Evolutionary conservation across 2,329 filamentous ascomycete species (phyloP), one percentile per base, ranked within the genome.

Genomic region (Dactylellina drechsleri): DNA sequence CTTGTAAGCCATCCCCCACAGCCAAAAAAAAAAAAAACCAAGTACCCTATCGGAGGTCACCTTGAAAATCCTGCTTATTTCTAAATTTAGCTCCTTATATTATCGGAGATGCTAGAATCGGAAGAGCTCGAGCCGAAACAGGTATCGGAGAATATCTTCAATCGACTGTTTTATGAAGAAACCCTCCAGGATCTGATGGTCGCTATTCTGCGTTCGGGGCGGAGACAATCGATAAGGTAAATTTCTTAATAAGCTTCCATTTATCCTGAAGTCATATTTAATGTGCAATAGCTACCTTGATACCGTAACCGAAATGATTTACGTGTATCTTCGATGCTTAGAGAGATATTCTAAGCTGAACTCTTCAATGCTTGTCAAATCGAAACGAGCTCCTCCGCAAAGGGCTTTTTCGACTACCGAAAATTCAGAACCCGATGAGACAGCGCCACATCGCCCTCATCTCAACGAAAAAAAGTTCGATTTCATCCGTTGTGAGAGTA

Each of bases 131-230:
- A 97, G n/a, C 92, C 99, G 78, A 91, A 96, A 80, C 95, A 98
- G 79, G 98, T 99, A 81, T 94, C 95, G 0, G 94, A 99, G 81
- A 99, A 99, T 79, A 97, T 96, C 12, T 88, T 97, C 61, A 96
- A 91, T 79, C 92, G 94, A 76, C 92, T 99, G n/a, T 99, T 99
- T 81, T 99, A 99, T 83, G 95, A 99, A 82, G 93, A 98, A 80
- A 88, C 92, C 0, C 97, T 93, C 0, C 93, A 99, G 80, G 94
- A 99, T 76, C 87, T 91, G 23, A 87, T 99, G 60, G 87, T 94
- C 31, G 87, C 89, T 72, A 91, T 97, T 62, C 85, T 94, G 0
- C 87, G 90, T 77, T 90, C 87, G n/a, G 98, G 96, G 83, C 96
- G 96, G 78, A 92, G 94, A 74, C 95, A 98, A 83, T 91, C 92